Evolutionary conservation across 2,329 filamentous ascomycete genomes (phyloP).

Genomic region (Phaeosphaeria sp.): DNA sequence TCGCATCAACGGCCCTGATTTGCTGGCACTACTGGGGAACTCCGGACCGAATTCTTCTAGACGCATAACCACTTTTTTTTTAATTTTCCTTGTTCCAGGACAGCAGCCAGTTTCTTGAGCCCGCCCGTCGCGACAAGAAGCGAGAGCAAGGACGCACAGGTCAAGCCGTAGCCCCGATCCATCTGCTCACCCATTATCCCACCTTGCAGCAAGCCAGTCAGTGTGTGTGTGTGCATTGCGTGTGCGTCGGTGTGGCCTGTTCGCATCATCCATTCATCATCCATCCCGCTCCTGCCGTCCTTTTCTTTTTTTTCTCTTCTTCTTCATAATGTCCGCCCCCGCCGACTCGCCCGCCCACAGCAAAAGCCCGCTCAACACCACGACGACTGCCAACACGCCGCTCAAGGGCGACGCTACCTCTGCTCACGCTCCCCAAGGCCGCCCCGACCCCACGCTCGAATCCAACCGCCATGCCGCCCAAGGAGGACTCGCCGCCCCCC

Average conservation of each 20-base stretch:
- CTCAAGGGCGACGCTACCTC: conserved; percentile 35
- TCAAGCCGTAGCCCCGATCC: conserved; percentile 1
- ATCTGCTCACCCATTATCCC: neutral
- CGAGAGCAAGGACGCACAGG: neutral
- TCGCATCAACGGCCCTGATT: neutral
- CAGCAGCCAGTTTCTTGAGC: neutral
- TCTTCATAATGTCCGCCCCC: conserved; percentile 41
- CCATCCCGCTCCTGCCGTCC: conserved; percentile 8
- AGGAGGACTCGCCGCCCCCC: conserved; percentile 57
- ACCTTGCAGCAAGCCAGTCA: conserved; percentile 1
- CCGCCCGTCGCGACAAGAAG: neutral
- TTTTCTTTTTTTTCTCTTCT: conserved; percentile 17
- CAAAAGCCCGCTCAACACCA: conserved; percentile 24
- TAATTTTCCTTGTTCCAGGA: neutral
- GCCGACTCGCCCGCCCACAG: conserved; percentile 26
- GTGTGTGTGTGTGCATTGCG: neutral
- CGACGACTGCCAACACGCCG: conserved; percentile 23
- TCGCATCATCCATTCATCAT: conserved; percentile 12
- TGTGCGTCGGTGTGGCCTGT: conserved; percentile 12
- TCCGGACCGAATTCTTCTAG: neutral
- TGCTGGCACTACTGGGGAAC: neutral
- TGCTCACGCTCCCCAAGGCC: conserved; percentile 38
- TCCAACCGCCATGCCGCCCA: conserved; percentile 51
- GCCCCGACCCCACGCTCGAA: conserved; percentile 44
- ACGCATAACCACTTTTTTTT: neutral